Evolutionary conservation across 306 rosid species (phyloP).

Genomic region (Sesbania bispinosa): DNA sequence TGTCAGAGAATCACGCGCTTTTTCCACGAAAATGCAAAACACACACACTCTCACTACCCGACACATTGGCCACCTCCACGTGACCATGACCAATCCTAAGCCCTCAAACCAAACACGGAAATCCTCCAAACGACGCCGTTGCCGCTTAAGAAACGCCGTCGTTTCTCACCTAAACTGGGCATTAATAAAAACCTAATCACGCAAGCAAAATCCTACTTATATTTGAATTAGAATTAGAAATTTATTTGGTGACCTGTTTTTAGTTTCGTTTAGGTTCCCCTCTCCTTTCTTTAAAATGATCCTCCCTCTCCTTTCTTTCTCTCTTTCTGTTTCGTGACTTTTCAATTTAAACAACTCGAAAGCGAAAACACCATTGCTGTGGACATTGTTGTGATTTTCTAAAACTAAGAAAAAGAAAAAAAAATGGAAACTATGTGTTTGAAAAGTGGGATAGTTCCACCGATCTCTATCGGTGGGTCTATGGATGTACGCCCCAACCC

Average conservation of each 20-base stretch:
- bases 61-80: slow-evolving; percentile 23
- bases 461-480: slow-evolving; percentile 52
- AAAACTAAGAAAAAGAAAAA: not conserved
- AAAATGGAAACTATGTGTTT: slow-evolving; percentile 66
- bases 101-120: slow-evolving; percentile 2
- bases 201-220: no score
- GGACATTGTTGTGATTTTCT: not conserved
- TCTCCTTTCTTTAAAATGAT: not conserved
- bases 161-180: not conserved
- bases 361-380: not conserved
- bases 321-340: not conserved
- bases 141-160: not conserved
- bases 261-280: not conserved
- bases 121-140: slow-evolving; percentile 10
- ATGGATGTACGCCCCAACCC: slow-evolving; percentile 54
- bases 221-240: no score
- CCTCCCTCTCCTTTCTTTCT: not conserved
- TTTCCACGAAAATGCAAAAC: slow-evolving; percentile 2
- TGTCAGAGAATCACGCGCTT: slow-evolving; percentile 25
- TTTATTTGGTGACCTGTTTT: slow-evolving; percentile 7
- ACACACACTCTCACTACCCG: not conserved
- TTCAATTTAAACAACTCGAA: not conserved
- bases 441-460: slow-evolving; percentile 49
- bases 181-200: not conserved
- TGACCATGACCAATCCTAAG: not conserved